phyloP scores from a whole-genome alignment of 1,284 basidiomycete genomes.

The Phlebopus sp. region DNA sequence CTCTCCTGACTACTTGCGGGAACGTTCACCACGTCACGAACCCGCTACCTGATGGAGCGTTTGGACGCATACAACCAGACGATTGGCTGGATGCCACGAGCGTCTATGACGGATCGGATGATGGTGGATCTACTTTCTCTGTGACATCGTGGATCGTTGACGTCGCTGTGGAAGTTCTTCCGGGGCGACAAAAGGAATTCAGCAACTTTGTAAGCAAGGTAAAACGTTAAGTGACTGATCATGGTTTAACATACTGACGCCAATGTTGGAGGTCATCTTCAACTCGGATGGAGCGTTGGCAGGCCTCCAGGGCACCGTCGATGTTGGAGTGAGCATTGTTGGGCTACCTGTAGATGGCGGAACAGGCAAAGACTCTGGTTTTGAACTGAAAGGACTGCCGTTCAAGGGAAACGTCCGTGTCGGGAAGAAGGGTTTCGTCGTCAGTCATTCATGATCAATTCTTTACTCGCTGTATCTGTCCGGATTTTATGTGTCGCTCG shows the following conservation, averaged over 20 bases:
- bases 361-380: slow-evolving; percentile 39
- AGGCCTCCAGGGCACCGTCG: slow-evolving; percentile 63
- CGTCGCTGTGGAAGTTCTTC: slow-evolving; percentile 70
- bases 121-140: slow-evolving; percentile 51
- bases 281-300: slow-evolving; percentile 62
- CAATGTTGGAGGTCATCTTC: slow-evolving; percentile 58
- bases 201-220: slow-evolving; percentile 74
- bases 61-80: slow-evolving; percentile 67
- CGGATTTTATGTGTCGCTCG: neutral
- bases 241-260: neutral
- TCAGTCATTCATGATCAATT: neutral
- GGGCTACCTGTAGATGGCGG: slow-evolving; percentile 53
- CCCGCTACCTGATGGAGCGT: slow-evolving; percentile 66
- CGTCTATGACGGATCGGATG: slow-evolving; percentile 38
- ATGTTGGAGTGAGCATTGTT: slow-evolving; percentile 55
- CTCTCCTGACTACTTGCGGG: slow-evolving; percentile 5
- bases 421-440: slow-evolving; percentile 47
- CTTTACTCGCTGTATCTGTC: neutral
- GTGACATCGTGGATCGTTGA: slow-evolving; percentile 65
- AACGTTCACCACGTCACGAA: slow-evolving; percentile 50
- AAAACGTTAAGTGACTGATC: neutral
- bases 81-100: slow-evolving; percentile 64
- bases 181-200: slow-evolving; percentile 70
- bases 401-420: slow-evolving; percentile 64
- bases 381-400: slow-evolving; percentile 62